These are phyloP conservation scores for Baudoinia panamericana DNA, from an alignment of 495 filamentous ascomycete species.

Conservation along the genomic window DNA sequence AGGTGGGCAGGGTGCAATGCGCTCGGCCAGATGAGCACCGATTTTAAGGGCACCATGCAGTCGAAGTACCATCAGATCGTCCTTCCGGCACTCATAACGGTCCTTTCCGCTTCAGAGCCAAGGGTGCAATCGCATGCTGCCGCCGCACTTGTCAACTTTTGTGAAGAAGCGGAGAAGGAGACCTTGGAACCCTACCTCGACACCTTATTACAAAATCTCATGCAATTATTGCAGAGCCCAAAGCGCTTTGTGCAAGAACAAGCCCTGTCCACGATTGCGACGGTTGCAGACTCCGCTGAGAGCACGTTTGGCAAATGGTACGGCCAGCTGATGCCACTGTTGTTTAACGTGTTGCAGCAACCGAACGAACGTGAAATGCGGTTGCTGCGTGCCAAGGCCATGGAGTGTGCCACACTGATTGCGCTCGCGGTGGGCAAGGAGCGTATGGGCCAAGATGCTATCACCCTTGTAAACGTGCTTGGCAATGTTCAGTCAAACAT, in stretches of 20 bases:
- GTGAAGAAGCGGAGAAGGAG: slow-evolving; percentile 90
- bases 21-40: slow-evolving; percentile 99
- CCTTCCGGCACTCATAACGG: slow-evolving; percentile 80
- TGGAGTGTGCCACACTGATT: slow-evolving; percentile 98
- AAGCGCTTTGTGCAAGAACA: slow-evolving; percentile 98
- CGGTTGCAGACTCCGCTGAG: slow-evolving; percentile 95
- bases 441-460: slow-evolving; percentile 75
- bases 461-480: slow-evolving; percentile 72
- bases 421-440: slow-evolving; percentile 90
- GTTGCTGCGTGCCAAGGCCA: slow-evolving; percentile 86
- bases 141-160: slow-evolving; percentile 96
- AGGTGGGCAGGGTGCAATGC: slow-evolving; percentile 98
- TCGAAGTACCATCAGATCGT: slow-evolving; percentile 81
- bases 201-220: slow-evolving; percentile 65
- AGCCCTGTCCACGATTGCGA: slow-evolving; percentile 94
- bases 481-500: slow-evolving; percentile 78
- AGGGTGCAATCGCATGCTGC: slow-evolving; percentile 95
- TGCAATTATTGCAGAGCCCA: slow-evolving; percentile 70
- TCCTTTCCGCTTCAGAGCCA: slow-evolving; percentile 77
- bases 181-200: slow-evolving; percentile 91
- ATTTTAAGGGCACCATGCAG: slow-evolving; percentile 98
- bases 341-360: slow-evolving; percentile 76
- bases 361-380: slow-evolving; percentile 88
- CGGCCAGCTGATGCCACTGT: slow-evolving; percentile 80
- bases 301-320: slow-evolving; percentile 94